Evolutionary conservation across 495 filamentous ascomycete species (phyloP).

Genomic region (Neurospora discreta): DNA sequence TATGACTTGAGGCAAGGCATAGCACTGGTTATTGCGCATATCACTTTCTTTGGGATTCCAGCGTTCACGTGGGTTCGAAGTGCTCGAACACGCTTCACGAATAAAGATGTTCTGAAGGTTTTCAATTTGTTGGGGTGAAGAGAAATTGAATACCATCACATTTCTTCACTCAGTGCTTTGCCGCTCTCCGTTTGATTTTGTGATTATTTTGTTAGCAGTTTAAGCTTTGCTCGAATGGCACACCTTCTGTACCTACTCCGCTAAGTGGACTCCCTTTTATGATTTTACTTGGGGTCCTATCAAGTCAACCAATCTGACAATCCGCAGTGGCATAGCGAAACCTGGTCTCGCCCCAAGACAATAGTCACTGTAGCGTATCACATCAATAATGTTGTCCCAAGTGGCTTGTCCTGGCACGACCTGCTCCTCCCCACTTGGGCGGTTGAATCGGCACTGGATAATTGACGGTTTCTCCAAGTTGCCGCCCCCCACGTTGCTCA

Average conservation of each 20-base stretch:
- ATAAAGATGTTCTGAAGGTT: background rate
- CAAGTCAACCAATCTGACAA: background rate
- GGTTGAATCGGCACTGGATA: background rate
- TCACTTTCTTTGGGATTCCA: background rate
- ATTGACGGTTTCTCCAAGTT: background rate
- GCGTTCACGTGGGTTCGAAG: conserved; percentile 5
- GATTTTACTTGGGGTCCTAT: background rate
- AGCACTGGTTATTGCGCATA: conserved; percentile 5
- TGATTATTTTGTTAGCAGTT: background rate
- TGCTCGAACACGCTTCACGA: conserved; percentile 9
- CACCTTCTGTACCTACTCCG: background rate
- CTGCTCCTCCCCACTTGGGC: background rate
- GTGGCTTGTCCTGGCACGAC: background rate
- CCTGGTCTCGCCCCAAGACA: background rate
- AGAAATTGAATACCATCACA: background rate
- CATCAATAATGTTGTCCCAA: background rate
- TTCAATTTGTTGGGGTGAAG: background rate
- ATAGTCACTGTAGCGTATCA: background rate
- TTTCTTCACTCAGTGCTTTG: background rate
- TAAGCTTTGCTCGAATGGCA: background rate
- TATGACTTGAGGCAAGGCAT: background rate
- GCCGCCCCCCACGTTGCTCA: background rate
- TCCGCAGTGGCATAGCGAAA: background rate
- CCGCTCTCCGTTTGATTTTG: background rate
- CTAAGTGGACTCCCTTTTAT: background rate